Conservation (phyloP, 148 eudicot species). For the Agrostemma githago region DNA sequence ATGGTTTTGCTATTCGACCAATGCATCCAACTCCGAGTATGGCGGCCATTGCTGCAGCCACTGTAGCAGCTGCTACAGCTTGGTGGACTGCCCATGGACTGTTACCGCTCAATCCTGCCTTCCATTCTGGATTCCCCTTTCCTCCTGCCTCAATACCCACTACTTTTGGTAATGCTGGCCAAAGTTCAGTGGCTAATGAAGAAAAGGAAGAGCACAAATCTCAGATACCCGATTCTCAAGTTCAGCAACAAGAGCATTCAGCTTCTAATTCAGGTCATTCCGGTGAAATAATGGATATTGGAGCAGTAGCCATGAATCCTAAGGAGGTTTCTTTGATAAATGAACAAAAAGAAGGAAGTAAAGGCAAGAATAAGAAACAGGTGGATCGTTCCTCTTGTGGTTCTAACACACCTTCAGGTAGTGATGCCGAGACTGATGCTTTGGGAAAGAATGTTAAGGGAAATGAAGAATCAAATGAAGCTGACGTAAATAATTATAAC, state of each 20-base stretch:
- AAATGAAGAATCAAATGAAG: conserved; percentile 47
- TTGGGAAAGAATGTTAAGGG: conserved; percentile 44
- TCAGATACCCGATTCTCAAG: conserved; percentile 35
- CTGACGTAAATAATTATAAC: conserved; percentile 36
- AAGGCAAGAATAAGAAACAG: conserved; percentile 43
- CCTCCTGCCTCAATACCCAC: conserved; percentile 36
- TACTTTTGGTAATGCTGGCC: conserved; percentile 28
- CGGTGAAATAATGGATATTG: conserved; percentile 39
- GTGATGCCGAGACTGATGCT: conserved; percentile 84
- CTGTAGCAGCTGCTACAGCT: conserved; percentile 95
- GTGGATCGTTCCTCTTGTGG: conserved; percentile 97
- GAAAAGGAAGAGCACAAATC: conserved; percentile 37
- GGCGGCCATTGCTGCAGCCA: conserved; percentile 87
- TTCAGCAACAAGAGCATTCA: conserved; percentile 29
- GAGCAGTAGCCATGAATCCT: conserved; percentile 25
- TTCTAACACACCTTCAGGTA: conserved; percentile 86
- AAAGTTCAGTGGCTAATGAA: conserved; percentile 24
- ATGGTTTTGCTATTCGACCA: conserved; percentile 39
- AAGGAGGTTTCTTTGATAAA: conserved; percentile 30
- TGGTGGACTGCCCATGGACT: conserved; percentile 98
- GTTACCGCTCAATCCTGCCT: conserved; percentile 58
- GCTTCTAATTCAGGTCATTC: conserved; percentile 56
- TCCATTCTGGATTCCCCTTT: conserved; percentile 44
- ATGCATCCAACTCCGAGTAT: conserved; percentile 56
- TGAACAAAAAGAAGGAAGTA: conserved; percentile 46